Evolutionary conservation across 208 protist genomes (phyloP), one percentile per base, ranked within the genome.

Genomic region (Leishmania gerbilli): DNA sequence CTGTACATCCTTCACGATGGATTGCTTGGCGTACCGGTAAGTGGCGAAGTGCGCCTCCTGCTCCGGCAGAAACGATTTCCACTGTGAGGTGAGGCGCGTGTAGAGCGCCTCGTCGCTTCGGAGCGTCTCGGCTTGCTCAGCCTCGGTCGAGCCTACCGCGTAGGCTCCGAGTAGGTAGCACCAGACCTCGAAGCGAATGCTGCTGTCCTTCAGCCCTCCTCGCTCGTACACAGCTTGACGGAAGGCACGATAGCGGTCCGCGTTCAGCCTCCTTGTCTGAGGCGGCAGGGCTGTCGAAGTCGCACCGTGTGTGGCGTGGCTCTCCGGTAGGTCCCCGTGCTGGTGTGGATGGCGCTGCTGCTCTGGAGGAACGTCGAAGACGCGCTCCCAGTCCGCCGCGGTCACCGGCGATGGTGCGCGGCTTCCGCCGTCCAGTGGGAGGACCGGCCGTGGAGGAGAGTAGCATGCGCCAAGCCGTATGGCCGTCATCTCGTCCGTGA

Each of bases 1-100:
- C 60, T 92, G 81, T 27, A 98, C 95, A 82, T 98, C 96, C 80
- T 98, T 98, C 55, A 95, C 81, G 60, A 98, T 89, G 42, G 94
- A 83, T 9, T 82, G 56, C 67, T 88, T 87, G 37, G 87, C 72
- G 51, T 90, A 80, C 56, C 91, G 89, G 75, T 96, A 97, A 0
- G 71, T 71, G n/a, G 81, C 31, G 75, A 95, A 97, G 60, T 92
- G 77, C 34, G 72, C 58, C 77, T 93, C 88, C 86, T 98, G 96
- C 80, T 89, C 90, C 2, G 89, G 84, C 69, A 90, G 79, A 34
- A 98, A 91, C 21, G 80, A 90, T 67, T 74, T 84, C 94, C 95
- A 98, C 87, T 98, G 96, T 6, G 47, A 15, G 19, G 88, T 93
- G n/a, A 95, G 82, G 0, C 40, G 49, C 31, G 81, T 74, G 86